Evolutionary conservation across 108 stramenopile species (phyloP).

Genomic region (Nitzschia sp.): DNA sequence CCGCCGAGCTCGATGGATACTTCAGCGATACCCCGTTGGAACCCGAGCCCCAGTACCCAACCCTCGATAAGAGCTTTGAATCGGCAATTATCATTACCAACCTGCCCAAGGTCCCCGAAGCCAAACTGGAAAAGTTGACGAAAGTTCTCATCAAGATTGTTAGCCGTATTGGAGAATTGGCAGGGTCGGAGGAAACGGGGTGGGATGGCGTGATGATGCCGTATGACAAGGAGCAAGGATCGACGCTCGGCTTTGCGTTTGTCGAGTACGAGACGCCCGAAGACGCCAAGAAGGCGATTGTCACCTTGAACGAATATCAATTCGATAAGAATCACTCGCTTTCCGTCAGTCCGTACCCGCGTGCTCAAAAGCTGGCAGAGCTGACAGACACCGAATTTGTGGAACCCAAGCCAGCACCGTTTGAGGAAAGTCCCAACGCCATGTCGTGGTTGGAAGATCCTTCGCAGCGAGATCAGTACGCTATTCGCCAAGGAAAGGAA

Average conservation of each 20-base stretch:
- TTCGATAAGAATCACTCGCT: slow-evolving; percentile 93
- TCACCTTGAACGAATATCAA: slow-evolving; percentile 87
- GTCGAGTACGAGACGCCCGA: slow-evolving; percentile 87
- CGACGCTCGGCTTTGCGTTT: slow-evolving; percentile 89
- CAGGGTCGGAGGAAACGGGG: slow-evolving; percentile 43
- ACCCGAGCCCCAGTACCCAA: slow-evolving; percentile 73
- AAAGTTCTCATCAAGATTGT: slow-evolving; percentile 77
- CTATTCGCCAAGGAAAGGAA: slow-evolving; percentile 90
- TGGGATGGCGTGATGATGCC: slow-evolving; percentile 70
- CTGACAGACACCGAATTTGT: slow-evolving; percentile 68
- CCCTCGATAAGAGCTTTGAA: slow-evolving; percentile 67
- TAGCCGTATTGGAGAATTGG: slow-evolving; percentile 64
- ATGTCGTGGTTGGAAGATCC: slow-evolving; percentile 91
- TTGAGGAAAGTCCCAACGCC: slow-evolving; percentile 86
- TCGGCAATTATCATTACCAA: slow-evolving; percentile 79
- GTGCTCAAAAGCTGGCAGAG: slow-evolving; percentile 52
- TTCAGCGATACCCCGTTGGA: slow-evolving; percentile 79
- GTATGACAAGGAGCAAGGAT: slow-evolving; percentile 54
- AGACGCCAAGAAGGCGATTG: slow-evolving; percentile 90
- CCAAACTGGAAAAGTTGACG: slow-evolving; percentile 78
- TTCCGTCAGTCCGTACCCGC: slow-evolving; percentile 71
- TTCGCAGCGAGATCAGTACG: slow-evolving; percentile 91
- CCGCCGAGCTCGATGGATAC: slow-evolving; percentile 82
- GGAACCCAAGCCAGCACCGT: slow-evolving; percentile 78
- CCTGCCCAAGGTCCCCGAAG: slow-evolving; percentile 75